Evolutionary conservation across 83 land plant species (phyloP).

Genomic region (Picea abies): DNA sequence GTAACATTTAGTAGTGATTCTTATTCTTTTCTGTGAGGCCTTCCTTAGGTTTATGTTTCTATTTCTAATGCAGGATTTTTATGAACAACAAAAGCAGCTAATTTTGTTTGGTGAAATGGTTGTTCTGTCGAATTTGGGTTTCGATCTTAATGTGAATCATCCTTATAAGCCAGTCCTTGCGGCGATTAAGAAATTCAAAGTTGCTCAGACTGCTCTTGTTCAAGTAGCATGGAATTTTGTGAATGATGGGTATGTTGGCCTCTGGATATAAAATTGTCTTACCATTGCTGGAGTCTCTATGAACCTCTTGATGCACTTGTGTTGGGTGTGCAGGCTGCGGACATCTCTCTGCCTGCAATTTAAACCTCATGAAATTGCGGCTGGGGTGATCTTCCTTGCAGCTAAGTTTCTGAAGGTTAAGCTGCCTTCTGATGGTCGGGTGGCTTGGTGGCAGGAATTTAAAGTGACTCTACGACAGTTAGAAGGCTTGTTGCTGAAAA

Average conservation of each 20-base stretch:
- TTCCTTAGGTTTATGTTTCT: neutral
- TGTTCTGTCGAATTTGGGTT: constrained; percentile 36
- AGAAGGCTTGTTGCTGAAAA: constrained; percentile 28
- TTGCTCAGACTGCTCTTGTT: constrained; percentile 41
- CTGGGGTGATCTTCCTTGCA: constrained; percentile 43
- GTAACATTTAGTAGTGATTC: neutral
- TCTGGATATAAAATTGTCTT: neutral
- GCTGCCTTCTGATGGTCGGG: constrained; percentile 34
- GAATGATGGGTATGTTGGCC: constrained; percentile 65
- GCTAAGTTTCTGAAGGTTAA: constrained; percentile 41
- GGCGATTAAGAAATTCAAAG: constrained; percentile 38
- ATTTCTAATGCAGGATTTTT: constrained; percentile 25
- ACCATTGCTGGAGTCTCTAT: neutral
- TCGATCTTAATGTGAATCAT: constrained; percentile 37
- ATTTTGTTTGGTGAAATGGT: constrained; percentile 31
- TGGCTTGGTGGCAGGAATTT: constrained; percentile 51
- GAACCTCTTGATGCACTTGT: neutral
- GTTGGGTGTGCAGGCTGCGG: constrained; percentile 42
- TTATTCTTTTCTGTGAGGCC: neutral
- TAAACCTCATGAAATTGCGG: constrained; percentile 38
- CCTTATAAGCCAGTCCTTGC: constrained; percentile 37
- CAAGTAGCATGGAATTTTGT: constrained; percentile 84
- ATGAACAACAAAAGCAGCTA: constrained; percentile 35
- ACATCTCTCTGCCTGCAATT: constrained; percentile 52
- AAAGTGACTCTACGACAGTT: constrained; percentile 41